These are phyloP conservation scores for Saccharomycopsis malanga DNA, from an alignment of 805 yeast genomes.

Conservation along the genomic window DNA sequence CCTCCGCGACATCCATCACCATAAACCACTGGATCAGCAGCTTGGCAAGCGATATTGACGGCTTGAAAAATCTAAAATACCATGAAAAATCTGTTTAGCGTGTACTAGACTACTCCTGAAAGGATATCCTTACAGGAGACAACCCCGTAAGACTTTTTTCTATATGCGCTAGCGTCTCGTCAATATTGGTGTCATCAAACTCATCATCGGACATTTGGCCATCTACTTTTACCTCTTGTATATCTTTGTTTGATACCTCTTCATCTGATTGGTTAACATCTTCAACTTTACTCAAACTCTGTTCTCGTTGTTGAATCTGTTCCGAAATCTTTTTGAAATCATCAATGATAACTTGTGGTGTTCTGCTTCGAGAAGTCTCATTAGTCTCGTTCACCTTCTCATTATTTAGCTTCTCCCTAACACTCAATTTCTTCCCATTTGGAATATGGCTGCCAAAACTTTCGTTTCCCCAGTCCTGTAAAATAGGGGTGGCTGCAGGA, in stretches of 20 bases:
- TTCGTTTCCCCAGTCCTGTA: not conserved
- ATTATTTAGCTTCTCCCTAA: constrained; percentile 7
- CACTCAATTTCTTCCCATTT: constrained; percentile 1
- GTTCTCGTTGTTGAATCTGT: not conserved
- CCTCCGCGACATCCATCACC: constrained; percentile 8
- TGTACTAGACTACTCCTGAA: constrained; percentile 1
- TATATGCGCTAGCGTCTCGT: constrained; percentile 20
- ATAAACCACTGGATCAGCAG: constrained; percentile 10
- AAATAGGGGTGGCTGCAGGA: constrained; percentile 1
- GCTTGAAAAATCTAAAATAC: constrained; percentile 9
- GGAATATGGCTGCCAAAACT: not conserved
- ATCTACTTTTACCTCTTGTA: too few relatives aligned
- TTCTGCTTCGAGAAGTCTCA: not conserved
- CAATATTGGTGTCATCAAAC: constrained; percentile 17
- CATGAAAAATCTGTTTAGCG: constrained; percentile 6
- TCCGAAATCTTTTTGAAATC: constrained; percentile 11
- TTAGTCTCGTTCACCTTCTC: constrained; percentile 3
- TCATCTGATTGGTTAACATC: not conserved
- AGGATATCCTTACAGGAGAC: constrained; percentile 17
- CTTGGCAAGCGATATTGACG: constrained; percentile 5
- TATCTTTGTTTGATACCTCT: too few relatives aligned
- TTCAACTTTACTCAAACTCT: not conserved
- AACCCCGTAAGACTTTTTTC: constrained; percentile 12
- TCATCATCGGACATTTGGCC: constrained; percentile 12
- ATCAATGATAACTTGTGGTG: constrained; percentile 7